A percentile compares a stretch with the other conserved stretches of the same genome.
Conservation (phyloP, 352 stramenopile species). For the Pythium utonaiense region DNA sequence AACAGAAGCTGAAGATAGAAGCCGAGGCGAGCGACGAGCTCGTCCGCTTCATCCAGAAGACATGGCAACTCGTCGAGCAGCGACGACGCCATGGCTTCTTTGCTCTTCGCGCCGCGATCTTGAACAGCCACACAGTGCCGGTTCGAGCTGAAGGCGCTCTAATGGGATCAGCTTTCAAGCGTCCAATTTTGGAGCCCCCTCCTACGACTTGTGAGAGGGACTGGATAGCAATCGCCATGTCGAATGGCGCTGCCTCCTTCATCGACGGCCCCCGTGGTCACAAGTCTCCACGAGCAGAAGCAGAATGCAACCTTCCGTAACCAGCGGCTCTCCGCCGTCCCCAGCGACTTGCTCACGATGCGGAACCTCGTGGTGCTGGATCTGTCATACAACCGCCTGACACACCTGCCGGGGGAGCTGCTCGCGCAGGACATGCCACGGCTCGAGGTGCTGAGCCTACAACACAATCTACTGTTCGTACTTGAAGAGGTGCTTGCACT, state of each 20-base stretch:
- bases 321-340: constrained; percentile 33
- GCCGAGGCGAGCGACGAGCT: constrained; percentile 47
- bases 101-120: background rate
- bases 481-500: constrained; percentile 66
- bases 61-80: constrained; percentile 63
- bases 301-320: constrained; percentile 37
- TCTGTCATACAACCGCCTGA: constrained; percentile 57
- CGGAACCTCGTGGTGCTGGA: constrained; percentile 51
- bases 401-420: constrained; percentile 47
- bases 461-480: constrained; percentile 53
- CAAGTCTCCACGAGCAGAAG: constrained; percentile 27
- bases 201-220: no score
- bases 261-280: background rate
- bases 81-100: constrained; percentile 41
- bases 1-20: constrained; percentile 36
- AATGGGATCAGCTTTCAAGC: background rate
- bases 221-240: no score
- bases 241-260: background rate
- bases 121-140: background rate
- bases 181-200: background rate
- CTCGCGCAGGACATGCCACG: constrained; percentile 37
- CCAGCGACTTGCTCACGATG: constrained; percentile 45
- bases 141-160: background rate
- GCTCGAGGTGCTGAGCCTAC: constrained; percentile 49
- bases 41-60: constrained; percentile 53